Conservation (phyloP, 2,329 filamentous ascomycete species). For the Macroventuria anomochaeta region DNA sequence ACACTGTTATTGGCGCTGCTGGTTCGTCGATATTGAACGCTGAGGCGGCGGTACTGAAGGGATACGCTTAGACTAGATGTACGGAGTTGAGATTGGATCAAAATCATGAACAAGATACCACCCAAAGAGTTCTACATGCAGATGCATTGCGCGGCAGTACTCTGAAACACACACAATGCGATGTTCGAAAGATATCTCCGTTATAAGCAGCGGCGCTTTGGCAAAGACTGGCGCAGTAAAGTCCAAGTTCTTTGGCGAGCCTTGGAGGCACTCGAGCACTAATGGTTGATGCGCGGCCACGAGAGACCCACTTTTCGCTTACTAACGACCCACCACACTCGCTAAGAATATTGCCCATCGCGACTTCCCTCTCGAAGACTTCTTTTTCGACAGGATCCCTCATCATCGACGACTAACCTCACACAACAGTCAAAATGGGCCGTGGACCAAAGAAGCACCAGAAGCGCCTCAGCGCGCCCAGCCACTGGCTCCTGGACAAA, state of each 20-base stretch:
- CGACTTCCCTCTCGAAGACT: constrained; percentile 10
- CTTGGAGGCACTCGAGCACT: too few relatives aligned
- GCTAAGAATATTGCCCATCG: constrained; percentile 11
- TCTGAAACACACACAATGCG: too few relatives aligned
- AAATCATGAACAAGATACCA: constrained; percentile 1
- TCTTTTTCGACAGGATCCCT: constrained; percentile 36
- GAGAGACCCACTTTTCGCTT: neutral
- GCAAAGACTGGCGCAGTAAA: too few relatives aligned
- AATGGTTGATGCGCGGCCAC: too few relatives aligned
- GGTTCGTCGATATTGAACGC: constrained; percentile 95
- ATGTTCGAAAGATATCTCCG: too few relatives aligned
- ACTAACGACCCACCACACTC: constrained; percentile 18
- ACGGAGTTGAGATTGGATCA: neutral
- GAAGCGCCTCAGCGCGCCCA: constrained; percentile 98
- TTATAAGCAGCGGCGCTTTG: too few relatives aligned
- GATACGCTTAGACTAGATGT: constrained; percentile 63
- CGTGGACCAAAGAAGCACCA: constrained; percentile 95
- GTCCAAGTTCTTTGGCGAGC: neutral
- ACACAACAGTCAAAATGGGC: constrained; percentile 64
- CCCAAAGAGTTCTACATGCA: neutral
- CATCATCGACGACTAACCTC: constrained; percentile 46
- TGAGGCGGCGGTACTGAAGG: constrained; percentile 89
- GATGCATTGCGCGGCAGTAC: too few relatives aligned
- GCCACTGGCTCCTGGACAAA: constrained; percentile 99
- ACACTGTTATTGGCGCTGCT: constrained; percentile 93